Base-by-base conservation (phyloP, 2,329 filamentous ascomycete species). In the Curvularia spicifera region DNA sequence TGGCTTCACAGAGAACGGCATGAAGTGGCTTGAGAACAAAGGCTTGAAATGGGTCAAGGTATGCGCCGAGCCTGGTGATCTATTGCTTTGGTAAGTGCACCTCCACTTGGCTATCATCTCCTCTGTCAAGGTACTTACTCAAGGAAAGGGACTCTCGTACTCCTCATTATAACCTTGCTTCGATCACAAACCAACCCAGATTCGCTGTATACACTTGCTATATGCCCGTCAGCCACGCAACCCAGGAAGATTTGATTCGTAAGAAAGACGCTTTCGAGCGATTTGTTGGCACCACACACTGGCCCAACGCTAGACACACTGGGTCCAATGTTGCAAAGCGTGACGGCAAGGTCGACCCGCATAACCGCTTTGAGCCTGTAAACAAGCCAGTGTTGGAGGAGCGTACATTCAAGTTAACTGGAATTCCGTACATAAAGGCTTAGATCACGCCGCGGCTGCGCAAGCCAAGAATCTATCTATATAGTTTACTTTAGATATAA, bases 361-460 rank as follows among this genome's bases (percentile, higher is more conserved):
- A 78, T 57, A 78, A 78, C 33, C 70, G 78, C 15, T 66, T 71
- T 15, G 67, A 72, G 61, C 80, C 80, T 0, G 61, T 78, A 0
- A 76, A 79, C 43, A 78, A 80, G 57, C 75, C 78, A 0, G 57
- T 70, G n/a, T 59, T 82, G 24, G 70, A 69, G 54, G 80, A 82
- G 70, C 62, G 79, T 26, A 78, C 76, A 0, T 81, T 78, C 63
- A 80, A 77, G 64, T 64, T 83, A 51, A 83, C 80, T 3, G 81
- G 81, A 2, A 81, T 83, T 59, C 80, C 81, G 7, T 83, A 82
- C 58, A 78, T 78, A 15, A 50, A 42, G 24, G 28, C 22, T 18
- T 50, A 50, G 35, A 24, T 18, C 5, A 10, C 5, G 31, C 22
- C 10, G n/a, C 5, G 13, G 7, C 20, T 15, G 22, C 13, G 12